A percentile compares a stretch with the other conserved stretches of the same genome.
Conservation (phyloP, 2,329 filamentous ascomycete genomes). For the Phyllachora maydis region DNA sequence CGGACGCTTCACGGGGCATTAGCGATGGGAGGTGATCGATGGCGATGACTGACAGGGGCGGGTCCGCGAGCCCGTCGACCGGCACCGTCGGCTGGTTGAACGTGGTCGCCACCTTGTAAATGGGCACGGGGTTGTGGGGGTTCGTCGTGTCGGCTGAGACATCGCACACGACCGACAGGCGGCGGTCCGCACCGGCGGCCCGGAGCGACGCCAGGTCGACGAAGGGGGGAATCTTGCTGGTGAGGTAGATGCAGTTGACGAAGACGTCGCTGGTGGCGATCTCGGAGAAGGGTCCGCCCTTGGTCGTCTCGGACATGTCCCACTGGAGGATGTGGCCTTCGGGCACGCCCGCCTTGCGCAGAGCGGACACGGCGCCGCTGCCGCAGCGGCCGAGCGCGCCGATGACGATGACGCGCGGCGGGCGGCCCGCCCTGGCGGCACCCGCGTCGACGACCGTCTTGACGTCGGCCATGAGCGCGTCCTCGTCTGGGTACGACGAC, state of each 20-base stretch:
- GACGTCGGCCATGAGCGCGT: conserved; percentile 50
- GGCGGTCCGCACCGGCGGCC: conserved; percentile 43
- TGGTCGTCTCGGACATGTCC: conserved; percentile 64
- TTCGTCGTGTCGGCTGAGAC: conserved; percentile 59
- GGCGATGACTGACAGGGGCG: conserved; percentile 59
- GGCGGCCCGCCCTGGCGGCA: conserved; percentile 38
- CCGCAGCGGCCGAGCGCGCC: conserved; percentile 73
- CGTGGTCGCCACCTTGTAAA: conserved; percentile 36
- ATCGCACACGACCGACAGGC: conserved; percentile 63
- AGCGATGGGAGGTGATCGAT: conserved; percentile 75
- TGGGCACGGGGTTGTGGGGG: conserved; percentile 17
- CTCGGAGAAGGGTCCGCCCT: conserved; percentile 59
- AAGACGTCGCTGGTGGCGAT: conserved; percentile 59
- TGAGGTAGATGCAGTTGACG: conserved; percentile 78
- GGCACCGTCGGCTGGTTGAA: conserved; percentile 81
- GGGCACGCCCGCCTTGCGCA: conserved; percentile 51
- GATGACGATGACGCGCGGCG: conserved; percentile 64
- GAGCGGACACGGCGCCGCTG: conserved; percentile 63
- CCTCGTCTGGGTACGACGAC: conserved; percentile 53
- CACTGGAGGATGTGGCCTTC: conserved; percentile 43
- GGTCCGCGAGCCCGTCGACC: conserved; percentile 30
- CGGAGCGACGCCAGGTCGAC: conserved; percentile 51
- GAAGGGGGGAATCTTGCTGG: conserved; percentile 57
- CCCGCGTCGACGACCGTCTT: conserved; percentile 49
- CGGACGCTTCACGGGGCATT: conserved; percentile 68